Base-by-base conservation (phyloP, 306 rosid genomes). In the Corylus avellana region DNA sequence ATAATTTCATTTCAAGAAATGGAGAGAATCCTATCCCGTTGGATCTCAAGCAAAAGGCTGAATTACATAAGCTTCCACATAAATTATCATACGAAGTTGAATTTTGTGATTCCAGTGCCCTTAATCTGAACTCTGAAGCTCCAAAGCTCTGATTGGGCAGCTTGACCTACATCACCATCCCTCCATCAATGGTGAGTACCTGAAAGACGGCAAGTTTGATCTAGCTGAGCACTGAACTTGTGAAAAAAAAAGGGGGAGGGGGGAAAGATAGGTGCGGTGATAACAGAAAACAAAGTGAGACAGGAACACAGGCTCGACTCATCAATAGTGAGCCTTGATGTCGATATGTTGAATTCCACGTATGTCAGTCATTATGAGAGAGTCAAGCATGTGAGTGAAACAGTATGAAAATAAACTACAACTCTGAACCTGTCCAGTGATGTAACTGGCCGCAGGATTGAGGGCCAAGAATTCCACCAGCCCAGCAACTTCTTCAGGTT, bases 401-500 rank as follows among this genome's bases (percentile, higher is more conserved):
- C 1, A 67, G 14, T 18, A 39, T 18, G 8, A 42, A 42, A 32
- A 42, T 14, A 67, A 67, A 67, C 14, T 39, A 0, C 4, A 18
- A 44, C 50, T 67, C 14, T 42, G 29, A 51, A 94, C 98, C 98
- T 95, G 98, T 75, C 98, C 98, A 66, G 98, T 95, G 64, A 95
- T 90, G 87, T 93, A 95, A 81, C 94, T 82, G 78, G 98, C 89
- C 11, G 98, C 98, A 68, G 92, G 96, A 81, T 80, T 87, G 61
- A 95, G 93, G 73, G 98, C 98, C 90, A 95, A 90, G 77, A 95
- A 93, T 82, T 95, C 94, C 82, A 95, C 98, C 46, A 95, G 90
- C 75, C 98, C 98, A 78, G 98, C 98, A 74, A 95, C 97, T 88
- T 95, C 98, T 87, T 95, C 98, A 4, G 98, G 97, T 73, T 85